Evolutionary conservation across 1,284 basidiomycete species (phyloP), one percentile per base, ranked within the genome.

Genomic region (Malassezia japonica): DNA sequence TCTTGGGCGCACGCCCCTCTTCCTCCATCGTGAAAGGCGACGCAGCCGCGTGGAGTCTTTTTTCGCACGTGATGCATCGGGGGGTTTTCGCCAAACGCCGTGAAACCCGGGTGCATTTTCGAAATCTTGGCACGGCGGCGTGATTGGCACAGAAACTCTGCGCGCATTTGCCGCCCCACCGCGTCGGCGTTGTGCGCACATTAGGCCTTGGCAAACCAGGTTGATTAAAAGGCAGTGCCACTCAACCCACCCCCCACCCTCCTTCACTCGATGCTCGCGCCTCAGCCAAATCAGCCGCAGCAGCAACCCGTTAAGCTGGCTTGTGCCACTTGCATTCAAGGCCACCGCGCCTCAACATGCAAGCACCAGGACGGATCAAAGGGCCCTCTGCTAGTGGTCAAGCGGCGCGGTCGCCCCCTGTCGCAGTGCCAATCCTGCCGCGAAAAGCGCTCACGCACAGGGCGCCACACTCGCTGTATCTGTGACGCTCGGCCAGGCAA

Each of bases 1-100:
- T 89, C 56, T 86, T 69, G 13, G 78, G 78, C 4, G 78, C 78
- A 32, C 76, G 66, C n/a, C 23, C 34, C 5, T 51, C 27, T 45
- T 33, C 50, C 20, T 51, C 29, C 36, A 41, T 39, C 37, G 25
- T 36, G 39, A 9, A 9, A 16, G 33, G 33, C 13, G 13, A 15
- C 33, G n/a, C 28, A 25, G 41, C n/a, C 28, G 27, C 28, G n/a
- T n/a, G n/a, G n/a, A n/a, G n/a, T n/a, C n/a, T n/a, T n/a, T n/a
- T n/a, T n/a, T n/a, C n/a, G 28, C 28, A 29, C 28, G 28, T 29
- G 28, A 29, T 29, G 28, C 28, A 12, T 12, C 7, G 7, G 28
- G 7, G 28, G 28, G 12, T 29, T 29, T 6, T 29, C 28, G 7
- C 28, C 28, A 29, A 29, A 29, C 28, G 28, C 28, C 28, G 28